Evolutionary conservation across 2,329 filamentous ascomycete species (phyloP).

Genomic region (Phaeosphaeria sp.): DNA sequence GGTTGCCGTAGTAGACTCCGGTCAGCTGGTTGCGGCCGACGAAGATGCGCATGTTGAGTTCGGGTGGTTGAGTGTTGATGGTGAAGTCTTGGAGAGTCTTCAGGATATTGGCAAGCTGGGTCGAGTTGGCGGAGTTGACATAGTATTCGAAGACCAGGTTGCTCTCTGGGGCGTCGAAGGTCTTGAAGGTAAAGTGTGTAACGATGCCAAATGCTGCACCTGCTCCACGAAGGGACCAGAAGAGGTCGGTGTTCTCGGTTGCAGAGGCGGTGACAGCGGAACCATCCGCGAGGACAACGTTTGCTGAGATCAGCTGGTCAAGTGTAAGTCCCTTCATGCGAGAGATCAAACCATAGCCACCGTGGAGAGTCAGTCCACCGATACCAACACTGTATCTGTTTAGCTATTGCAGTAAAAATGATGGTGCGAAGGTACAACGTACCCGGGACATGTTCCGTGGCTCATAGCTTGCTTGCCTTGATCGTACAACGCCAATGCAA

Average conservation of each 20-base stretch:
- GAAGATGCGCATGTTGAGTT: slow-evolving; percentile 38
- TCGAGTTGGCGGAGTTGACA: slow-evolving; percentile 19
- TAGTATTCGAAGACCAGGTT: slow-evolving; percentile 35
- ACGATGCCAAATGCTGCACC: slow-evolving; percentile 51
- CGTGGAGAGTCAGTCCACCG: slow-evolving; percentile 33
- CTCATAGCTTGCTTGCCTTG: slow-evolving; percentile 50
- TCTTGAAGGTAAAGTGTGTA: slow-evolving; percentile 43
- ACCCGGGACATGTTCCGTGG: slow-evolving; percentile 61
- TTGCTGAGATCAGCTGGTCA: slow-evolving; percentile 31
- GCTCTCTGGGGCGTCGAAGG: slow-evolving; percentile 30
- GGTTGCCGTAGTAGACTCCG: slow-evolving; percentile 36
- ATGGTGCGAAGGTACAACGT: slow-evolving; percentile 19
- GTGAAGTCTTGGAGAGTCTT: slow-evolving; percentile 33
- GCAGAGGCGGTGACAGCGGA: slow-evolving; percentile 44
- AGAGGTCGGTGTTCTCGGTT: slow-evolving; percentile 46
- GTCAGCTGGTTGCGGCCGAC: slow-evolving; percentile 24
- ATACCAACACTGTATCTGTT: slow-evolving; percentile 31
- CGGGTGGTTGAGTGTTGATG: slow-evolving; percentile 24
- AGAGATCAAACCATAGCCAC: slow-evolving; percentile 38
- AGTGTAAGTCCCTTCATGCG: slow-evolving; percentile 32
- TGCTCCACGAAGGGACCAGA: slow-evolving; percentile 50
- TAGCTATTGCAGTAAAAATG: not conserved
- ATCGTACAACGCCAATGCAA: slow-evolving; percentile 33
- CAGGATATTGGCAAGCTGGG: slow-evolving; percentile 22
- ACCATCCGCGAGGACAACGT: slow-evolving; percentile 45